A percentile compares a stretch with the other conserved stretches of the same genome.
Conservation (phyloP, 768 basidiomycete species). For the Flagelloscypha sp. region DNA sequence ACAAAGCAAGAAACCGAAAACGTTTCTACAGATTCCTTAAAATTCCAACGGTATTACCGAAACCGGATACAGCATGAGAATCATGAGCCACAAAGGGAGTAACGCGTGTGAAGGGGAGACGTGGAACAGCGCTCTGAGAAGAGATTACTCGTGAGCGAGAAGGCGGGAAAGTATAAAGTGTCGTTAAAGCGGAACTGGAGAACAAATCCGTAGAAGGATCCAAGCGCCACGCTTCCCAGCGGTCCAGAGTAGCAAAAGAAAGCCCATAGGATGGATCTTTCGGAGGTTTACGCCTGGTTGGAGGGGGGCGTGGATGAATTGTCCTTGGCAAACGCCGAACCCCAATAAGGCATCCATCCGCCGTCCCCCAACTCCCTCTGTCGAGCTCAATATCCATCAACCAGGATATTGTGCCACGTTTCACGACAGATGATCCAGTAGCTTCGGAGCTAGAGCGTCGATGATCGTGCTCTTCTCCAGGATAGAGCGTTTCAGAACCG, state of each 20-base stretch:
- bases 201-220: constrained; percentile 45
- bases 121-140: constrained; percentile 32
- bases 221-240: constrained; percentile 82
- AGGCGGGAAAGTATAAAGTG: constrained; percentile 15
- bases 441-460: too few species aligned
- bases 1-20: too few species aligned
- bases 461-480: constrained; percentile 32
- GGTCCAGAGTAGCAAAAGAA: constrained; percentile 56
- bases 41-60: constrained; percentile 70
- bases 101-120: constrained; percentile 76
- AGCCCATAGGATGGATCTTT: constrained; percentile 32
- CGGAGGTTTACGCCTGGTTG: constrained; percentile 11
- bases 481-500: constrained; percentile 34
- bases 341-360: constrained; percentile 52
- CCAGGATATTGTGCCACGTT: constrained; percentile 48
- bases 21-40: too few species aligned
- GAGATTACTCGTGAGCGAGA: constrained; percentile 14
- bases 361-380: constrained; percentile 71
- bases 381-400: constrained; percentile 59
- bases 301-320: constrained; percentile 18
- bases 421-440: constrained; percentile 10
- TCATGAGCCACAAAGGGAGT: constrained; percentile 46
- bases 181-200: constrained; percentile 40
- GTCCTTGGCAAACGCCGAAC: constrained; percentile 57
- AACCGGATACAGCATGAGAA: constrained; percentile 56